phyloP scores from a whole-genome alignment of 208 protist genomes.

The Tritrichomonas musculus region DNA sequence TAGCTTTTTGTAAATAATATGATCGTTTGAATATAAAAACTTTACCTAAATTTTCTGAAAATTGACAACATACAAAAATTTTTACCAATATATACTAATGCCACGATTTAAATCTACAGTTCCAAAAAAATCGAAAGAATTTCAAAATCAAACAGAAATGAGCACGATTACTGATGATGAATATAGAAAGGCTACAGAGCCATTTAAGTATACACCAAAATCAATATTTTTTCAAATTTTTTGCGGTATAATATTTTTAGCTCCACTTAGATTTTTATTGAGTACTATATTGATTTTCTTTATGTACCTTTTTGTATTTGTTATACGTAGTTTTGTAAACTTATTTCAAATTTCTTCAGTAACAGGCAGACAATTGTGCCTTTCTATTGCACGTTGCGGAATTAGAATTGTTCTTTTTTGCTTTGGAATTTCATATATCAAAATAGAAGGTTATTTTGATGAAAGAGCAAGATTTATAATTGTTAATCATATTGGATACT shows the following conservation, averaged over 20 bases:
- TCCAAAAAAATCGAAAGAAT: constrained; percentile 12
- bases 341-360: not conserved
- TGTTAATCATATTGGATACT: not conserved
- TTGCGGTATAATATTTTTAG: not conserved
- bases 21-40: too few species aligned
- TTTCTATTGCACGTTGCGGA: not conserved
- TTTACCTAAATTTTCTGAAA: too few species aligned
- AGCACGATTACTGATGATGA: not conserved
- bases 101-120: not conserved
- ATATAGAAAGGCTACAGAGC: not conserved
- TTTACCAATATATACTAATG: too few species aligned
- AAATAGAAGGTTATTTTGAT: constrained; percentile 27
- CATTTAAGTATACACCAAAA: not conserved
- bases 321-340: not conserved
- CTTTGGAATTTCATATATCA: not conserved
- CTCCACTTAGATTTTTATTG: not conserved
- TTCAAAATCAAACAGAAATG: constrained; percentile 5
- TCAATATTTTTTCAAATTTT: not conserved
- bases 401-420: not conserved
- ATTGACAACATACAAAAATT: too few species aligned
- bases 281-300: not conserved
- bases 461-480: not conserved
- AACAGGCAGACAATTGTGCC: not conserved
- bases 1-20: too few species aligned
- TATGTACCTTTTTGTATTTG: not conserved